Percentiles rank a stretch among this genome's conserved stretches.
phyloP scores from a whole-genome alignment of 208 protist genomes.

The Endotrypanum monterogeii region DNA sequence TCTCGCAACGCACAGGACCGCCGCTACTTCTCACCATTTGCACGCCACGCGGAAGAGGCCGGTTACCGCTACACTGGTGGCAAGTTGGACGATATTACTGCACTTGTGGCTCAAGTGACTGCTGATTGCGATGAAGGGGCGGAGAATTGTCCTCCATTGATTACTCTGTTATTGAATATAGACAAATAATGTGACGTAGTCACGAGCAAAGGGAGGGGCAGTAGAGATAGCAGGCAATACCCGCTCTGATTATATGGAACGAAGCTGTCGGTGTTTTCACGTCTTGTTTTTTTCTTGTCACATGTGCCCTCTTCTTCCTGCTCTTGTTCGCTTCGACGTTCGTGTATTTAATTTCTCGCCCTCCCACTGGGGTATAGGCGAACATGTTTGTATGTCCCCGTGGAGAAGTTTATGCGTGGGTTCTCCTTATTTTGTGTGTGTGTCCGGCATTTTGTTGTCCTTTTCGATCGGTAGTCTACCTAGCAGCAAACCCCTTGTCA shows the following conservation, averaged over 20 bases:
- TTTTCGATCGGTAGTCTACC: not conserved
- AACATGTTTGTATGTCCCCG: not conserved
- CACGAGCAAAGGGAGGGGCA: not conserved
- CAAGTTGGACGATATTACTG: conserved; percentile 88
- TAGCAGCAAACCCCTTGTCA: not conserved
- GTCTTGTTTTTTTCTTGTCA: not conserved
- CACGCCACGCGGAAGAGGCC: conserved; percentile 52
- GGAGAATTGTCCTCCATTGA: conserved; percentile 48
- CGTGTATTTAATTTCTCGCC: no score
- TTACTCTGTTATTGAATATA: conserved; percentile 51
- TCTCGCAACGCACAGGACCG: conserved; percentile 52
- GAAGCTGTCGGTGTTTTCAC: not conserved
- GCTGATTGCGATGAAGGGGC: conserved; percentile 20
- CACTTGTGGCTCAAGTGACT: conserved; percentile 78
- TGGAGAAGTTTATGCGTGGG: not conserved
- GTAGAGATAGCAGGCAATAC: not conserved
- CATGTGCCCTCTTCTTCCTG: not conserved
- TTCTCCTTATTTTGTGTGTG: not conserved
- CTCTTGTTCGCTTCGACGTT: no score
- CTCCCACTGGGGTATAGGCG: not conserved
- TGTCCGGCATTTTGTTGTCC: not conserved
- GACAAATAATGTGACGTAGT: conserved; percentile 3
- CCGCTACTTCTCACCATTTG: conserved; percentile 78
- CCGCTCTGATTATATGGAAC: not conserved
- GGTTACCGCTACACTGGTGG: conserved; percentile 78